Evolutionary conservation across 345 rosid genomes (phyloP), one percentile per base, ranked within the genome.

Genomic region (Turnera subulata): DNA sequence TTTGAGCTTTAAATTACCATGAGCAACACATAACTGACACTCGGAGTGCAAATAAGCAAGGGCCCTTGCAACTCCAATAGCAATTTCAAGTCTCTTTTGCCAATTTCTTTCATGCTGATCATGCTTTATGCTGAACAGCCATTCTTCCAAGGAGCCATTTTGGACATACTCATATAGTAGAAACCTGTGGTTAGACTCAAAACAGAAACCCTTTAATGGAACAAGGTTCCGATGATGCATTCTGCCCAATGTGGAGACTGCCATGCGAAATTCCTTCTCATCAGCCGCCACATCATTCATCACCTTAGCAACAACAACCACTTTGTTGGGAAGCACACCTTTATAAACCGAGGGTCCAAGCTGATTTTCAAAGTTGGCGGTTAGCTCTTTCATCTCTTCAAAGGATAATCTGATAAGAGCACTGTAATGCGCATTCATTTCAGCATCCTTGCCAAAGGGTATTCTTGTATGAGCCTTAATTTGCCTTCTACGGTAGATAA

Each of bases 221-320:
- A 66, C 75, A n/a, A 74, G 78, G 63, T 69, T 55, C 26, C 65
- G 69, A 25, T 74, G 78, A 45, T 65, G 71, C 78, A 74, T 65
- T 66, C 63, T 54, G 14, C 72, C 72, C 48, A 74, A 54, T 46
- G 56, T 65, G 50, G 76, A 67, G 50, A 75, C 76, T 21, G 57
- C 58, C 43, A 59, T 51, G 46, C 65, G 66, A 58, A 70, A 75
- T 9, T 70, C 67, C 26, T 64, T 75, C 46, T 71, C 76, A 14
- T 48, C 21, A 44, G 50, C 64, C 8, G 2, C 17, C 45, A 50
- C 53, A 13, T 47, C 44, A 17, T 56, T 48, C 49, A 75, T 39
- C 39, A 37, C 47, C 73, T 70, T 71, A 12, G 53, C 70, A 52
- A 67, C 53, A 42, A 70, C 51, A 12, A 64, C 67, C 42, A 29